Percentiles rank a stretch among this genome's conserved stretches.
Conservation (phyloP, 306 rosid species). For the Benincasa hispida region DNA sequence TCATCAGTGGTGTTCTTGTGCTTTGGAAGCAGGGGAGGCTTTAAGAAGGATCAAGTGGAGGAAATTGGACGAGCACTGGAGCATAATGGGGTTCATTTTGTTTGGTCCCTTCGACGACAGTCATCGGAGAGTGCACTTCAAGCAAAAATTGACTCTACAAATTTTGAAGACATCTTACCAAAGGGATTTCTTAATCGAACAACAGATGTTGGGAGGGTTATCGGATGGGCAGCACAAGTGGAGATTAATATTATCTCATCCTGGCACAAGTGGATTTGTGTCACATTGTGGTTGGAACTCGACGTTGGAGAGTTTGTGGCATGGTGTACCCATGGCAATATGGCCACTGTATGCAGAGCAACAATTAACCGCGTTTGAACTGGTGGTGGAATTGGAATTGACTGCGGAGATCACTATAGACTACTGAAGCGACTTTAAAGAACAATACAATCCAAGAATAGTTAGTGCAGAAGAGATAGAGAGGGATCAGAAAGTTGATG, state of each 20-base stretch:
- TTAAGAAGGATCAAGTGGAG: conserved; percentile 3
- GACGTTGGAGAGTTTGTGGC: conserved; percentile 28
- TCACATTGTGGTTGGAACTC: conserved; percentile 64
- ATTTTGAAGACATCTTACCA: neutral
- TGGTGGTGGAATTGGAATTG: conserved; percentile 23
- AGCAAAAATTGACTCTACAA: neutral
- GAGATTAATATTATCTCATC: neutral
- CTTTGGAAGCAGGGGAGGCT: conserved; percentile 21
- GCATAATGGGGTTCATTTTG: neutral
- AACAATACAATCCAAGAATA: neutral
- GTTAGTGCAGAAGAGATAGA: neutral
- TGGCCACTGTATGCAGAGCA: conserved; percentile 43
- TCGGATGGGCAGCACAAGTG: conserved; percentile 21
- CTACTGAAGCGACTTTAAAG: neutral
- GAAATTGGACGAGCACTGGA: conserved; percentile 17
- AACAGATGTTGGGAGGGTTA: neutral
- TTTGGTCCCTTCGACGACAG: neutral
- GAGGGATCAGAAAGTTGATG: conserved; percentile 3
- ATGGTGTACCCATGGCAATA: conserved; percentile 39
- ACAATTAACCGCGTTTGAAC: conserved; percentile 29
- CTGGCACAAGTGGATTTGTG: conserved; percentile 9
- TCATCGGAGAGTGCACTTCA: neutral
- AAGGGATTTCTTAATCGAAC: conserved; percentile 11
- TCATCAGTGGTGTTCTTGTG: conserved; percentile 23
- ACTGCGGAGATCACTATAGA: conserved; percentile 23